A percentile compares a stretch with the other conserved stretches of the same genome.
Evolutionary conservation across 2,329 filamentous ascomycete genomes (phyloP).

Genomic region (Harringtonia lauricola): DNA sequence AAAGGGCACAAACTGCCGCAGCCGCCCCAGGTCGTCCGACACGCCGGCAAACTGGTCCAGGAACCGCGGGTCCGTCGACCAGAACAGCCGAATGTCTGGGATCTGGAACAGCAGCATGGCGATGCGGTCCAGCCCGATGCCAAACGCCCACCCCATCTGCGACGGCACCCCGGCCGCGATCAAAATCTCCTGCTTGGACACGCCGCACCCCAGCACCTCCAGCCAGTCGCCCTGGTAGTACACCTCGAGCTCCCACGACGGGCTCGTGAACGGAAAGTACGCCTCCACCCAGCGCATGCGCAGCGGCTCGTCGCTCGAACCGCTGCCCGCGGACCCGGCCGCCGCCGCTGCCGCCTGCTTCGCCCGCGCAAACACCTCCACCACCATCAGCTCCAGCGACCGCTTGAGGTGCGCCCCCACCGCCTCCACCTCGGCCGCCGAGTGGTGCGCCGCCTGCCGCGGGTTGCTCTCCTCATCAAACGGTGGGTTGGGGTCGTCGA

Average conservation of each 20-base stretch:
- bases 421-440: constrained; percentile 66
- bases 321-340: neutral
- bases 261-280: constrained; percentile 94
- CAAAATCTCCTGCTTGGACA: constrained; percentile 75
- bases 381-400: constrained; percentile 79
- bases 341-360: constrained; percentile 43
- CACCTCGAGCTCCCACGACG: constrained; percentile 92
- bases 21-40: constrained; percentile 33
- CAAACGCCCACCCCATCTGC: constrained; percentile 89
- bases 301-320: constrained; percentile 47
- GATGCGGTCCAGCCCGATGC: constrained; percentile 84
- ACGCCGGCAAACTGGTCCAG: constrained; percentile 69
- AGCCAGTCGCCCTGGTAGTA: constrained; percentile 94
- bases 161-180: constrained; percentile 63
- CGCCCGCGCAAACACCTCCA: constrained; percentile 76
- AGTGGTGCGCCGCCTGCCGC: constrained; percentile 62
- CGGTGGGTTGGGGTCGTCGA: constrained; percentile 75
- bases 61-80: constrained; percentile 79
- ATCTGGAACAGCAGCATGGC: constrained; percentile 97
- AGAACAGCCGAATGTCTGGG: constrained; percentile 92
- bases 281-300: constrained; percentile 91
- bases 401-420: constrained; percentile 79
- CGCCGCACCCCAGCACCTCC: constrained; percentile 86
- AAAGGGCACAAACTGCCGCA: constrained; percentile 69
- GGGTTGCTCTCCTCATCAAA: constrained; percentile 73